Percentiles rank a stretch among this genome's conserved stretches.
Conservation (phyloP, 208 protist species). For the Trypanosoma scelopori region DNA sequence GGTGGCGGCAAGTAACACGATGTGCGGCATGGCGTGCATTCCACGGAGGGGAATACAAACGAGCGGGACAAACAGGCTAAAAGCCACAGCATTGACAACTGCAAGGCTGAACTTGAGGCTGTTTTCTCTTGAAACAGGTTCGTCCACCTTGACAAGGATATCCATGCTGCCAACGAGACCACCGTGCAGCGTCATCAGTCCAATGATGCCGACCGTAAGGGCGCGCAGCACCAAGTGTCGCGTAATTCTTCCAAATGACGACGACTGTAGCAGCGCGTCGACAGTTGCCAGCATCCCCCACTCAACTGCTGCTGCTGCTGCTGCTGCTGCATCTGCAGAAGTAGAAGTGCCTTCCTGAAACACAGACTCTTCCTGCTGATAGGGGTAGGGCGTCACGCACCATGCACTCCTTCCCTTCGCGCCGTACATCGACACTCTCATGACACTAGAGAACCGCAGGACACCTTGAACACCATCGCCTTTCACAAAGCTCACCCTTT, state of each 20-base stretch:
- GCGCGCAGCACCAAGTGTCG: not conserved
- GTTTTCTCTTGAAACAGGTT: not conserved
- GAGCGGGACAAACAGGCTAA: not conserved
- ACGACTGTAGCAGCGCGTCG: not conserved
- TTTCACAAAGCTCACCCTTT: too few species aligned
- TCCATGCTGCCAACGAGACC: not conserved
- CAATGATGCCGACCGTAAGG: not conserved
- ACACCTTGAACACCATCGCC: too few species aligned
- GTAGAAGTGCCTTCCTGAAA: too few species aligned
- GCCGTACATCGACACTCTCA: too few species aligned
- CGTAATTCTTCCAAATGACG: not conserved
- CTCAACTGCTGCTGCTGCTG: not conserved
- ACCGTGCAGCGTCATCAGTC: not conserved
- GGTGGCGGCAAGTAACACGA: not conserved
- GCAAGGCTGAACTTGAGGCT: not conserved
- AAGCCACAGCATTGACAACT: not conserved
- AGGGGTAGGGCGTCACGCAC: too few species aligned
- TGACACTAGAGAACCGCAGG: too few species aligned
- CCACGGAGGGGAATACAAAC: not conserved
- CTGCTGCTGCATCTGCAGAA: not conserved
- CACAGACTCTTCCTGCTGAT: too few species aligned
- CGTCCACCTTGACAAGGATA: not conserved
- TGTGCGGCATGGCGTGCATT: not conserved
- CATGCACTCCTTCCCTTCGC: too few species aligned
- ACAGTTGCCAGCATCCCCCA: not conserved